phyloP scores from a whole-genome alignment of 2,329 filamentous ascomycete genomes.

The Apiospora aurea region DNA sequence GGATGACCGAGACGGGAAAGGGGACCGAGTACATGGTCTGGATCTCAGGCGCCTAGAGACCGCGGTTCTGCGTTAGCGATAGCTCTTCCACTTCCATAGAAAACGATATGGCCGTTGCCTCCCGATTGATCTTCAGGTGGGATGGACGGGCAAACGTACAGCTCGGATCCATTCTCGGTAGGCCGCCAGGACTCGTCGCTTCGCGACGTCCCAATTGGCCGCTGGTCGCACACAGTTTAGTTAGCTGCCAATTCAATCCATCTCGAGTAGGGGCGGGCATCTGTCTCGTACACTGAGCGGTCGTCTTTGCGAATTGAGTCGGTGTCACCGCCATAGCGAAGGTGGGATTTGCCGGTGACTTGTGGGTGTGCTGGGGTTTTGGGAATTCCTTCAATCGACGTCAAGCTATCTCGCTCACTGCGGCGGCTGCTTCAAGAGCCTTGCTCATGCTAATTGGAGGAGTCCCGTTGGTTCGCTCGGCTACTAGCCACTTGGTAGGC shows the following conservation, averaged over 20 bases:
- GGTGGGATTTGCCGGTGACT: slow-evolving; percentile 21
- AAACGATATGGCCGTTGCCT: neutral
- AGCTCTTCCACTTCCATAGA: neutral
- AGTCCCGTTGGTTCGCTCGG: slow-evolving; percentile 26
- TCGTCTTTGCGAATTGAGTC: slow-evolving; percentile 86
- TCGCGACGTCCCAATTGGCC: slow-evolving; percentile 87
- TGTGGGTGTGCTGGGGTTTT: neutral
- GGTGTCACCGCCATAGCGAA: slow-evolving; percentile 85
- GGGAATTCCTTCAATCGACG: slow-evolving; percentile 34
- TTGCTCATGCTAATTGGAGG: slow-evolving; percentile 28
- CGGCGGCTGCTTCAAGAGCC: slow-evolving; percentile 7
- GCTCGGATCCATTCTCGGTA: slow-evolving; percentile 97
- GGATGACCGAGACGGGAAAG: slow-evolving; percentile 84
- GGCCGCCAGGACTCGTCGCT: slow-evolving; percentile 82
- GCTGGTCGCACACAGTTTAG: slow-evolving; percentile 61
- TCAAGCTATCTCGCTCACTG: slow-evolving; percentile 34
- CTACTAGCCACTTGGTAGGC: slow-evolving; percentile 28
- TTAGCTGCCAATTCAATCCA: slow-evolving; percentile 44
- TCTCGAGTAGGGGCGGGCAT: neutral
- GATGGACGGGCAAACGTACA: slow-evolving; percentile 67
- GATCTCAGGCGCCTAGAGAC: slow-evolving; percentile 84
- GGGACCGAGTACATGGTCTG: slow-evolving; percentile 96
- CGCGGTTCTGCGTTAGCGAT: neutral
- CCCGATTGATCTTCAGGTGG: neutral
- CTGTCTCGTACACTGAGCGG: slow-evolving; percentile 73